Conservation (phyloP, 2,329 filamentous ascomycete species). For the Allantophomopsis lycopodina region DNA sequence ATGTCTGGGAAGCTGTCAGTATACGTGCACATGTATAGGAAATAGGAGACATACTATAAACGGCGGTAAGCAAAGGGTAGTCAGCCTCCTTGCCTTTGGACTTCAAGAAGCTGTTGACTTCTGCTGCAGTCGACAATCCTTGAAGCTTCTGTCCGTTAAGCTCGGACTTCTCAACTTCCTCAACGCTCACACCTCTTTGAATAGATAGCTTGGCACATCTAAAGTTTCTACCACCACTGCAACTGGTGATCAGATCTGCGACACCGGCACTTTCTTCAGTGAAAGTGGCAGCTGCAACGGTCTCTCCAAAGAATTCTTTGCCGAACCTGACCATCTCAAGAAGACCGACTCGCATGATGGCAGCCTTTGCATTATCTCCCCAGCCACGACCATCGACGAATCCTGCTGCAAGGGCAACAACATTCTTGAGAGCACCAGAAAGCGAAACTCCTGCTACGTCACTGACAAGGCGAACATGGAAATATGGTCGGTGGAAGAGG, state of each 20-base stretch:
- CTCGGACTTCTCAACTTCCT: conserved; percentile 78
- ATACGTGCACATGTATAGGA: background rate
- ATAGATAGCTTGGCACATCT: conserved; percentile 83
- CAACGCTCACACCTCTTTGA: conserved; percentile 63
- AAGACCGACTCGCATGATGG: conserved; percentile 90
- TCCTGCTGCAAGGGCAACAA: conserved; percentile 85
- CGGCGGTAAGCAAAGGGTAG: conserved; percentile 87
- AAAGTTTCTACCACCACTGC: conserved; percentile 85
- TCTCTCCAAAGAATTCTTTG: conserved; percentile 79
- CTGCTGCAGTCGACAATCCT: conserved; percentile 80
- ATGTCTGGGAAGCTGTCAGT: conserved; percentile 36
- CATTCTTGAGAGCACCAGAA: conserved; percentile 90
- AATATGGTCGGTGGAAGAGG: conserved; percentile 92
- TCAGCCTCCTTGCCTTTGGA: conserved; percentile 63
- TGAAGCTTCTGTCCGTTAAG: conserved; percentile 96
- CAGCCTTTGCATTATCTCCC: conserved; percentile 98
- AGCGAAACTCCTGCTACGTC: conserved; percentile 97
- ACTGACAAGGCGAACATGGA: conserved; percentile 85
- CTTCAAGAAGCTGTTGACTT: conserved; percentile 83
- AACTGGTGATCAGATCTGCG: conserved; percentile 90
- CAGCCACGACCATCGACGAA: conserved; percentile 93
- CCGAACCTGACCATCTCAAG: conserved; percentile 96
- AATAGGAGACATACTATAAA: conserved; percentile 33
- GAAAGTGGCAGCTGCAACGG: conserved; percentile 72
- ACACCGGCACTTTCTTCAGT: conserved; percentile 95